Evolutionary conservation across 2,329 filamentous ascomycete genomes (phyloP).

Genomic region (Rhynchosporium secalis): DNA sequence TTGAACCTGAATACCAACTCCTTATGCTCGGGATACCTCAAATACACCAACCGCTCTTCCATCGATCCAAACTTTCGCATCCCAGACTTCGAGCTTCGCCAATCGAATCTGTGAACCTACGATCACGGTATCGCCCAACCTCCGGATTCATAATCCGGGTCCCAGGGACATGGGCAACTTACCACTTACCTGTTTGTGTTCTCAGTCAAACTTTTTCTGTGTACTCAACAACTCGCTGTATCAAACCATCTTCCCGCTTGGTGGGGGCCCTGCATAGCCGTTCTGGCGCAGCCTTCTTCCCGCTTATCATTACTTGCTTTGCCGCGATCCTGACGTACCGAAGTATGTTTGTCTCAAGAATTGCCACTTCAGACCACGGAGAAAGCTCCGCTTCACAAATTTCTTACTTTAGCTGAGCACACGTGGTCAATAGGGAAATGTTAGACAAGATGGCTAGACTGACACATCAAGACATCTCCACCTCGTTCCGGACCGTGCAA

Average conservation of each 20-base stretch:
- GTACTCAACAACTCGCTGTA: constrained; percentile 3
- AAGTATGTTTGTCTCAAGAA: background rate
- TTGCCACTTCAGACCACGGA: background rate
- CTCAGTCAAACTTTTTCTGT: background rate
- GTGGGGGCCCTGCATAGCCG: background rate
- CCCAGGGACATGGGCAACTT: background rate
- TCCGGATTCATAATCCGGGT: constrained; percentile 5
- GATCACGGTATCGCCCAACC: background rate
- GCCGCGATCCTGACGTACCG: constrained; percentile 5
- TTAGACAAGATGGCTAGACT: constrained; percentile 5
- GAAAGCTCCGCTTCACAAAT: background rate
- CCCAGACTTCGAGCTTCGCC: background rate
- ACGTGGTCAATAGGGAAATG: background rate
- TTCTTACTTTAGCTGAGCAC: background rate
- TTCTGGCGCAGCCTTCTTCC: background rate
- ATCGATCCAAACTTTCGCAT: background rate
- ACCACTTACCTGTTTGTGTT: background rate
- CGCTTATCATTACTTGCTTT: constrained; percentile 2
- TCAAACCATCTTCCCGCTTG: background rate
- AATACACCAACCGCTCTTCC: background rate
- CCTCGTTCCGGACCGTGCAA: background rate
- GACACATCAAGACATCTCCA: background rate
- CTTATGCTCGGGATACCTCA: background rate
- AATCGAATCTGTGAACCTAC: background rate
- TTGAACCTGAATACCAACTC: background rate